Percentiles rank a stretch among this genome's conserved stretches.
These are phyloP conservation scores for Chamaecyparis obtusa DNA, from an alignment of 75 land plant species.

Conservation along the genomic window DNA sequence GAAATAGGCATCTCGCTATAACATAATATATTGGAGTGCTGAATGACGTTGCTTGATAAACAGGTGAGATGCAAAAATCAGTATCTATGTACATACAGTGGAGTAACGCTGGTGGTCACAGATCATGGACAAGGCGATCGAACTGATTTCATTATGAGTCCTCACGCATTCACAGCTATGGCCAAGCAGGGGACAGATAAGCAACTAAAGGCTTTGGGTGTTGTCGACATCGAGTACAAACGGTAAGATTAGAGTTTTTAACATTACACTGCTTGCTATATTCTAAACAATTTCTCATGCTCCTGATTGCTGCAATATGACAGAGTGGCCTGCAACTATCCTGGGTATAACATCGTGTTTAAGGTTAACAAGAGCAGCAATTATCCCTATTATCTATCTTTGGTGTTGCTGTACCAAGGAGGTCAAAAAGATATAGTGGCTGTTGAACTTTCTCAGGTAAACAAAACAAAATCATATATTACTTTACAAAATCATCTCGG, in stretches of 20 bases:
- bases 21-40: too few relatives aligned
- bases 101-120: conserved; percentile 42
- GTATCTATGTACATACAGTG: conserved; percentile 29
- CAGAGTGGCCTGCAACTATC: conserved; percentile 33
- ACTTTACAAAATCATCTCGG: too few relatives aligned
- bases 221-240: conserved; percentile 42
- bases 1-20: too few relatives aligned
- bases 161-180: conserved; percentile 30
- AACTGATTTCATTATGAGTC: conserved; percentile 55
- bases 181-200: conserved; percentile 25
- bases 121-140: conserved; percentile 44
- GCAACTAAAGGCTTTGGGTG: conserved; percentile 38
- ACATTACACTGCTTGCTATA: neutral
- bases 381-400: conserved; percentile 38
- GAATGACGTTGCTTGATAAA: neutral
- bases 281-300: neutral
- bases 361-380: conserved; percentile 43
- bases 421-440: conserved; percentile 26
- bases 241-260: neutral
- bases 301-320: too few relatives aligned
- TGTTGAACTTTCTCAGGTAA: conserved; percentile 41
- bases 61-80: conserved; percentile 21
- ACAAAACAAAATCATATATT: too few relatives aligned
- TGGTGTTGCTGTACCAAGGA: conserved; percentile 27
- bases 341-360: conserved; percentile 21